These are phyloP conservation scores for Hysterium pulicare DNA, from an alignment of 2,329 filamentous ascomycete species.

Conservation along the genomic window DNA sequence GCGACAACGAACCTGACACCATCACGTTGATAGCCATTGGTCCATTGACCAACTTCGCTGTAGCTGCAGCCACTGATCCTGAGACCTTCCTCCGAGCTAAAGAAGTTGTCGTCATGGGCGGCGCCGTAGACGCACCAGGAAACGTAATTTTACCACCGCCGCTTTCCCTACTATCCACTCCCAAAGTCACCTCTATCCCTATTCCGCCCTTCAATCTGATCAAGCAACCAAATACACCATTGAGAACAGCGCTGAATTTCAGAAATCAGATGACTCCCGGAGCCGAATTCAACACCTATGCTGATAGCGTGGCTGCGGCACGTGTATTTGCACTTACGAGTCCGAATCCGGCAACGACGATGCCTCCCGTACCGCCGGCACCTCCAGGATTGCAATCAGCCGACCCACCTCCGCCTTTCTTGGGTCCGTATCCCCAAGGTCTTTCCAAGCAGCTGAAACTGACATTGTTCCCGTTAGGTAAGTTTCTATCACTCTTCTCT, in stretches of 20 bases:
- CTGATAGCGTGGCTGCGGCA: constrained; percentile 59
- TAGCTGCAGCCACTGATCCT: constrained; percentile 83
- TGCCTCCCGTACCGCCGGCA: constrained; percentile 63
- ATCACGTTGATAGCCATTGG: constrained; percentile 89
- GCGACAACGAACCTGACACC: constrained; percentile 75
- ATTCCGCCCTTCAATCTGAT: constrained; percentile 37
- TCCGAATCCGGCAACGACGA: constrained; percentile 67
- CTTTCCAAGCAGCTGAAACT: constrained; percentile 43
- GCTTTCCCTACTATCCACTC: constrained; percentile 19
- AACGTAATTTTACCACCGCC: constrained; percentile 53
- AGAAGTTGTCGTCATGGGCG: constrained; percentile 94
- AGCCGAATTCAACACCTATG: constrained; percentile 94
- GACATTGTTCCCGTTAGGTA: constrained; percentile 47
- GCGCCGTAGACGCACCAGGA: constrained; percentile 72
- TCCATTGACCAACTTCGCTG: constrained; percentile 86
- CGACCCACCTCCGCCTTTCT: constrained; percentile 26
- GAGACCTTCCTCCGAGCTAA: constrained; percentile 85
- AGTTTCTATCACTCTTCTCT: neutral
- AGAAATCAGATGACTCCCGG: constrained; percentile 62
- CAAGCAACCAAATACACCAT: constrained; percentile 35
- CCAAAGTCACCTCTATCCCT: constrained; percentile 13
- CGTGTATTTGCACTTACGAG: constrained; percentile 50
- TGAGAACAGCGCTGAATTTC: constrained; percentile 27
- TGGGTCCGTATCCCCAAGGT: constrained; percentile 40
- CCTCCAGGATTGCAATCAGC: constrained; percentile 22